Evolutionary conservation across 2,329 filamentous ascomycete genomes (phyloP).

Genomic region (Cladobotryum protrusum): DNA sequence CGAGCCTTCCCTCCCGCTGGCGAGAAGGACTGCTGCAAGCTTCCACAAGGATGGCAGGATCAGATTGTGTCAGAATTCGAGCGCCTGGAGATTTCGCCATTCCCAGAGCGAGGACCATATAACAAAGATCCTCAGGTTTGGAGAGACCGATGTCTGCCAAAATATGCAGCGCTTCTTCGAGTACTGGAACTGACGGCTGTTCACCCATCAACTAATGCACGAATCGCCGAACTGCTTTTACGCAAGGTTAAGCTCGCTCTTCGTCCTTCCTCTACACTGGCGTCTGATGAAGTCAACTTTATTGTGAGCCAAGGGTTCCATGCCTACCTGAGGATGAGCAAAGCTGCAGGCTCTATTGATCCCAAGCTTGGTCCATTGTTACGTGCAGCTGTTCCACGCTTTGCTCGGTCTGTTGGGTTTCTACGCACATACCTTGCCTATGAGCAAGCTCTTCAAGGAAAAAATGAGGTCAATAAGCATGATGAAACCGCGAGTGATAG

Average conservation of each 20-base stretch:
- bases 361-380: constrained; percentile 58
- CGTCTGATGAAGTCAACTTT: constrained; percentile 61
- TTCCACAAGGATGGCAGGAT: constrained; percentile 66
- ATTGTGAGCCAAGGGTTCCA: constrained; percentile 70
- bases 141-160: constrained; percentile 58
- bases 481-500: constrained; percentile 37
- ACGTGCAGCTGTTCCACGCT: constrained; percentile 58
- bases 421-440: constrained; percentile 57
- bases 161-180: constrained; percentile 61
- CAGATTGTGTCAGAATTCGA: constrained; percentile 67
- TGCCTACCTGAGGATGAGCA: constrained; percentile 62
- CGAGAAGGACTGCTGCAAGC: constrained; percentile 47
- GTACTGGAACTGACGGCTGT: constrained; percentile 56
- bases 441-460: constrained; percentile 30
- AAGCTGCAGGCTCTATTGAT: constrained; percentile 52
- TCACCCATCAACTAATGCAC: constrained; percentile 59
- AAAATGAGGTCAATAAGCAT: constrained; percentile 16
- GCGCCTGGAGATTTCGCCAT: constrained; percentile 55
- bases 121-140: constrained; percentile 56
- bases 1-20: constrained; percentile 47
- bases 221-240: constrained; percentile 59
- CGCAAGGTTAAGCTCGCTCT: constrained; percentile 61
- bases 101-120: constrained; percentile 57
- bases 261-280: constrained; percentile 51
- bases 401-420: constrained; percentile 60